Percentiles rank a stretch among this genome's conserved stretches.
Conservation (phyloP, 1,284 basidiomycete species). For the Trametes versicolor region DNA sequence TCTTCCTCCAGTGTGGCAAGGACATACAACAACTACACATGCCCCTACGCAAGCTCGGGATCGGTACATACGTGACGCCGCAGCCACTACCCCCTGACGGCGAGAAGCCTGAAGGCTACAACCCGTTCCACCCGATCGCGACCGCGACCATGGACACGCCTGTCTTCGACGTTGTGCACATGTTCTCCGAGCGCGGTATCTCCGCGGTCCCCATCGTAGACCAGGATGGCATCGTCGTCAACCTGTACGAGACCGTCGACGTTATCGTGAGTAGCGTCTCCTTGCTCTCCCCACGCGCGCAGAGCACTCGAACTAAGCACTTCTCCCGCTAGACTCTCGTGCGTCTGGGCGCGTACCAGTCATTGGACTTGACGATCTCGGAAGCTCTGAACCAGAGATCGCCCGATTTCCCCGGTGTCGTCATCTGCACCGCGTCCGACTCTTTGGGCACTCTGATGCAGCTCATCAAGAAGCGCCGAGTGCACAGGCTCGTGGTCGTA, state of each 20-base stretch:
- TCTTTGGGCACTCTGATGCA: constrained; percentile 94
- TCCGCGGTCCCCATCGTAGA: constrained; percentile 98
- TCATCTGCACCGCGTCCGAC: constrained; percentile 94
- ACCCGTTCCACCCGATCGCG: constrained; percentile 89
- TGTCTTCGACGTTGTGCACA: constrained; percentile 98
- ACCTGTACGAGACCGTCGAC: constrained; percentile 99
- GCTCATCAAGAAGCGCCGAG: constrained; percentile 91
- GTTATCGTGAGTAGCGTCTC: constrained; percentile 82
- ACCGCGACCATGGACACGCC: constrained; percentile 93
- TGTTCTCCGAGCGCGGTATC: constrained; percentile 96
- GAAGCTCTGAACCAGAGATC: constrained; percentile 93
- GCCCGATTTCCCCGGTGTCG: constrained; percentile 95
- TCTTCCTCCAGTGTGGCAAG: constrained; percentile 65
- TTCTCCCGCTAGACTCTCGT: constrained; percentile 81
- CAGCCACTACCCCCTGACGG: constrained; percentile 46
- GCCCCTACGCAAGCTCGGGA: constrained; percentile 87
- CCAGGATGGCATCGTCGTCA: constrained; percentile 92
- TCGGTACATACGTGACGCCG: constrained; percentile 90
- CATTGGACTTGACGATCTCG: constrained; percentile 94
- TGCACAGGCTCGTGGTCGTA: constrained; percentile 94
- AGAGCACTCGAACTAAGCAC: constrained; percentile 12
- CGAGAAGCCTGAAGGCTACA: constrained; percentile 57
- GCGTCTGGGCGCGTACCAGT: constrained; percentile 93
- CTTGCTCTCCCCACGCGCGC: constrained; percentile 20
- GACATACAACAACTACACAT: constrained; percentile 82